These are phyloP conservation scores for Nigrospora oryzae DNA, from an alignment of 2,329 filamentous ascomycete species.

Conservation along the genomic window DNA sequence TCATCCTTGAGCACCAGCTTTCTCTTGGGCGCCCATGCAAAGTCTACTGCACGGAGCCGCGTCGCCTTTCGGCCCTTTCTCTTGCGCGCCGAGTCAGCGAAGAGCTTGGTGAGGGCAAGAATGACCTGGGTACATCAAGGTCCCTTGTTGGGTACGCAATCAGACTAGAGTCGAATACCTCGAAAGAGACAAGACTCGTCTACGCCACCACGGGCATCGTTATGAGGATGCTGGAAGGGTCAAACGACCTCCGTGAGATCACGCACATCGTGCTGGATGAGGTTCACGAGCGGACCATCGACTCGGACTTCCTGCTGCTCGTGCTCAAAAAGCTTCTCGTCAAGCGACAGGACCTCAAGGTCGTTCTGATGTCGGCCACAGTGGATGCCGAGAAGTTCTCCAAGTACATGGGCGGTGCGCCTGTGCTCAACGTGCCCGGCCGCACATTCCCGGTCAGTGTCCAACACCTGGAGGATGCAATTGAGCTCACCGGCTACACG, in stretches of 20 bases:
- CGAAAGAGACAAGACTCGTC: constrained; percentile 72
- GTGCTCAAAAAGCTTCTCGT: constrained; percentile 77
- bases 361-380: constrained; percentile 95
- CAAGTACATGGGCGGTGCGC: constrained; percentile 75
- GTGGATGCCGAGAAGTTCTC: constrained; percentile 91
- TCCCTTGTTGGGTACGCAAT: constrained; percentile 95
- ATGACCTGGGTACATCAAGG: constrained; percentile 70
- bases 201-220: constrained; percentile 91
- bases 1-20: constrained; percentile 83
- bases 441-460: constrained; percentile 89
- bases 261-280: constrained; percentile 96
- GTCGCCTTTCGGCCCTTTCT: constrained; percentile 93
- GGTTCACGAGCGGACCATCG: constrained; percentile 92
- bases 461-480: constrained; percentile 82
- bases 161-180: constrained; percentile 79
- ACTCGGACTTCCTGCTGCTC: constrained; percentile 92
- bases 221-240: constrained; percentile 93
- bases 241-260: constrained; percentile 77
- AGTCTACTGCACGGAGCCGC: constrained; percentile 90
- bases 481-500: constrained; percentile 75
- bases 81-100: constrained; percentile 88
- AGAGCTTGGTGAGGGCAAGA: constrained; percentile 78
- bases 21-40: constrained; percentile 75
- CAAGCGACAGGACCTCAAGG: constrained; percentile 74
- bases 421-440: constrained; percentile 83